These are phyloP conservation scores for Cairneyella variabilis DNA, from an alignment of 495 filamentous ascomycete genomes.

Conservation along the genomic window DNA sequence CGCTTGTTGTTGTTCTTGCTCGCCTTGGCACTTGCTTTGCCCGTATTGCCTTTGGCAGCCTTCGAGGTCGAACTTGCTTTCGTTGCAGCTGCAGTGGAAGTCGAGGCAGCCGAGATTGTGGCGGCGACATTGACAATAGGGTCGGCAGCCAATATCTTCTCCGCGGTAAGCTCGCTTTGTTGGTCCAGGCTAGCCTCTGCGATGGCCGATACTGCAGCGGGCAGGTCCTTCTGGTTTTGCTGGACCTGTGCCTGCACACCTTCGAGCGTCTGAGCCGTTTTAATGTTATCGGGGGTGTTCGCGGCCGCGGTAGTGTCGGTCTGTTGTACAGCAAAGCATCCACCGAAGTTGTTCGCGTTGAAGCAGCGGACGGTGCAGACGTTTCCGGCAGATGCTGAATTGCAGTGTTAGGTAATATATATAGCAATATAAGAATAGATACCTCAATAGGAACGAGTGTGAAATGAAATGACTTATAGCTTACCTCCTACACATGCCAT, in stretches of 20 bases:
- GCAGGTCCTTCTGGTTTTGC: constrained; percentile 7
- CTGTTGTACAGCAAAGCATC: constrained; percentile 47
- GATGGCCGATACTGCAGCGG: constrained; percentile 29
- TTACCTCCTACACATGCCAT: constrained; percentile 39
- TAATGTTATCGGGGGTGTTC: constrained; percentile 29
- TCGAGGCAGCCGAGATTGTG: no score
- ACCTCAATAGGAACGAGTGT: background rate
- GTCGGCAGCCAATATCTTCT: no score
- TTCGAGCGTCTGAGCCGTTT: constrained; percentile 4
- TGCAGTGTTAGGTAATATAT: background rate
- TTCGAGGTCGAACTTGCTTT: no score
- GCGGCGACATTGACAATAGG: no score
- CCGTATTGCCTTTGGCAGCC: no score
- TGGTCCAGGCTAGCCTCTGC: no score
- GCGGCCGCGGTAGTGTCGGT: constrained; percentile 29
- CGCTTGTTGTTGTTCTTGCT: no score
- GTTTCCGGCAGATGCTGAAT: constrained; percentile 42
- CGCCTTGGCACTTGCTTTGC: no score
- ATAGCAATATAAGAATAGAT: no score
- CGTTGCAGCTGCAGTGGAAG: no score
- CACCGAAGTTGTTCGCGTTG: constrained; percentile 56
- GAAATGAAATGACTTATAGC: constrained; percentile 12
- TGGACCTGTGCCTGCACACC: constrained; percentile 5
- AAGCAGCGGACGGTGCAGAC: constrained; percentile 55
- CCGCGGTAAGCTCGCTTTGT: no score